Evolutionary conservation across 2,329 filamentous ascomycete genomes (phyloP).

Genomic region (Lojkania enalia): DNA sequence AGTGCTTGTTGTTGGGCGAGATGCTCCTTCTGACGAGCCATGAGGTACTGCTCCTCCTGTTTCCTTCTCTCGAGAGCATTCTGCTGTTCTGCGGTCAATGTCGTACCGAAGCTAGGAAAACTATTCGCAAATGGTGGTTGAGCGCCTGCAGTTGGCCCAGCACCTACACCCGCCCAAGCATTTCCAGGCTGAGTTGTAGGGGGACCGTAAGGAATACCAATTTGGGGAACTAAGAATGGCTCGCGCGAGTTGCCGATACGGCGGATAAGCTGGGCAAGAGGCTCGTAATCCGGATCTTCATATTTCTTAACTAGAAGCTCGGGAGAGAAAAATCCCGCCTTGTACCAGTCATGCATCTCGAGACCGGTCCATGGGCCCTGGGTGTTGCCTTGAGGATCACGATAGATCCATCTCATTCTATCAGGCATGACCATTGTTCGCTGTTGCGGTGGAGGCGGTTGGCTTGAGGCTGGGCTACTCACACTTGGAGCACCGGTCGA

Average conservation of each 20-base stretch:
- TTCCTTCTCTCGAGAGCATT: conserved; percentile 95
- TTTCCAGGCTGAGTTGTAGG: conserved; percentile 56
- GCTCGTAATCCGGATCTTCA: conserved; percentile 93
- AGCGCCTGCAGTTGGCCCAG: conserved; percentile 47
- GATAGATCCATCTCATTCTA: conserved; percentile 97
- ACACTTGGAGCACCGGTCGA: conserved; percentile 41
- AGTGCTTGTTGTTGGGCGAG: conserved; percentile 80
- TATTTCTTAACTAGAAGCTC: conserved; percentile 93
- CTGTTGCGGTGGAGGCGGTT: conserved; percentile 69
- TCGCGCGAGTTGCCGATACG: conserved; percentile 97
- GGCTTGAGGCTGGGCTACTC: conserved; percentile 61
- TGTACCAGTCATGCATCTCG: conserved; percentile 99
- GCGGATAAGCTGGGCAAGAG: conserved; percentile 88
- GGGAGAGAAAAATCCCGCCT: conserved; percentile 94
- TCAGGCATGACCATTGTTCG: conserved; percentile 99
- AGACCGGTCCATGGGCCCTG: conserved; percentile 95
- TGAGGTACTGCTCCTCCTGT: conserved; percentile 96
- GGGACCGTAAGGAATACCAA: conserved; percentile 88
- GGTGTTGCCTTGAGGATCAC: conserved; percentile 87
- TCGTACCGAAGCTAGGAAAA: conserved; percentile 95
- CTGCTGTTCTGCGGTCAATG: conserved; percentile 94
- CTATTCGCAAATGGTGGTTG: conserved; percentile 87
- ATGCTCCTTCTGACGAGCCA: conserved; percentile 94
- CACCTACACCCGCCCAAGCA: conserved; percentile 47
- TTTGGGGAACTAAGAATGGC: conserved; percentile 95